Evolutionary conservation across 108 stramenopile species (phyloP).

Genomic region (Schizochytrium sp.): DNA sequence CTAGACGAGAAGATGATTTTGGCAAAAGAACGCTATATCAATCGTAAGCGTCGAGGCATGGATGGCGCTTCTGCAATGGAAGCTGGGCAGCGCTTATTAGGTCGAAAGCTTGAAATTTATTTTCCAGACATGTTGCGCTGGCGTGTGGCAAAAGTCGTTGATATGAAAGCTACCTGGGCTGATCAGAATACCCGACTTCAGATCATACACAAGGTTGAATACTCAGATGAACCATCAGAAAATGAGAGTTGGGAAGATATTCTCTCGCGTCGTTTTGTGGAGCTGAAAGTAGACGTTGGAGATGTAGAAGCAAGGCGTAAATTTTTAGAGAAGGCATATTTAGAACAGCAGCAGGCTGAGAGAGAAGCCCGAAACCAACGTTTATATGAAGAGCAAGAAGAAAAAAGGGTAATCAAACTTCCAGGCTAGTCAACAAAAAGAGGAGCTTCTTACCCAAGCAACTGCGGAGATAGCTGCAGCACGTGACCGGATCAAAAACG

Average conservation of each 20-base stretch:
- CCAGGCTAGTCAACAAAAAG: not conserved
- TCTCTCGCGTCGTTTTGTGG: conserved; percentile 4
- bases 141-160: conserved; percentile 45
- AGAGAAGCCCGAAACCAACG: not conserved
- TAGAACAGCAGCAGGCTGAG: not conserved
- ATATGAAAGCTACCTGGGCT: conserved; percentile 33
- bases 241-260: conserved; percentile 10
- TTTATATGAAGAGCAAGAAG: not conserved
- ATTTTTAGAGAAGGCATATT: not conserved
- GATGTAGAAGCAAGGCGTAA: conserved; percentile 40
- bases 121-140: conserved; percentile 37
- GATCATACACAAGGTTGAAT: conserved; percentile 14
- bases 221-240: conserved; percentile 25
- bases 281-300: conserved; percentile 30
- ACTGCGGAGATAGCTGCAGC: not conserved
- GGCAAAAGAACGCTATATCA: conserved; percentile 48
- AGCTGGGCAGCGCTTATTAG: not conserved
- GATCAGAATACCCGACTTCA: conserved; percentile 17
- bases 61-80: conserved; percentile 14
- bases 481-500: not conserved
- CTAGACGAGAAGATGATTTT: conserved; percentile 51
- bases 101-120: conserved; percentile 24
- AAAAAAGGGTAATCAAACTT: not conserved
- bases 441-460: not conserved
- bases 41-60: conserved; percentile 28